Percentiles rank a stretch among this genome's conserved stretches.
These are phyloP conservation scores for Lichtheimia corymbifera DNA, from an alignment of 371 early-diverging fungal genomes.

Conservation along the genomic window DNA sequence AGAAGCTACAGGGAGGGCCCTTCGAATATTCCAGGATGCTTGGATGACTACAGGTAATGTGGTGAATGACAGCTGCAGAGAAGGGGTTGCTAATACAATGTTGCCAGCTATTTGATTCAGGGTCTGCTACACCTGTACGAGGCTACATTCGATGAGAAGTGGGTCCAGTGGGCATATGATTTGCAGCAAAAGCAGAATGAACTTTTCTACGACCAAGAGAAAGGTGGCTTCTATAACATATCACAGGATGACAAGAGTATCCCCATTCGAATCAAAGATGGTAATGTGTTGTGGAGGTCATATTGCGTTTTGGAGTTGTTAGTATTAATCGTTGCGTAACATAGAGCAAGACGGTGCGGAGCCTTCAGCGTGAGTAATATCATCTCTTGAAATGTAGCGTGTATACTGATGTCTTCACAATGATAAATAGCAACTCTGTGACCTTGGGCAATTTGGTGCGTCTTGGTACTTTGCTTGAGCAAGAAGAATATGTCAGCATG, in stretches of 20 bases:
- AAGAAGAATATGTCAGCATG: slow-evolving; percentile 21
- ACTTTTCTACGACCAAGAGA: slow-evolving; percentile 56
- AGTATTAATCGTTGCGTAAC: background rate
- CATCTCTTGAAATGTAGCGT: too few species aligned
- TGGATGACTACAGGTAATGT: slow-evolving; percentile 64
- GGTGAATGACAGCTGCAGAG: background rate
- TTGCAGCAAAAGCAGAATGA: slow-evolving; percentile 59
- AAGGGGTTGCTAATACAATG: background rate
- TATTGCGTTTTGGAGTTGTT: background rate
- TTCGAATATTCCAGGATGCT: slow-evolving; percentile 53
- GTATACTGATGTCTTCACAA: background rate
- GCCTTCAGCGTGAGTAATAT: slow-evolving; percentile 50
- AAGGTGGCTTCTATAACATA: slow-evolving; percentile 59
- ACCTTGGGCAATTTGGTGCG: slow-evolving; percentile 43
- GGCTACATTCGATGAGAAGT: slow-evolving; percentile 49
- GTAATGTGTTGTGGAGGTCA: slow-evolving; percentile 23
- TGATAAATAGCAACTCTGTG: slow-evolving; percentile 38
- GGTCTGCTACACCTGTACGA: slow-evolving; percentile 63
- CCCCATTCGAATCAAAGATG: slow-evolving; percentile 61
- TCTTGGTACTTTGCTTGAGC: slow-evolving; percentile 36
- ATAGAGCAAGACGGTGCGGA: slow-evolving; percentile 71
- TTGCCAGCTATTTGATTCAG: slow-evolving; percentile 36
- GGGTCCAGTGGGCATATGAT: slow-evolving; percentile 62
- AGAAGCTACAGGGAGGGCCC: slow-evolving; percentile 55
- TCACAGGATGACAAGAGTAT: slow-evolving; percentile 41